A percentile compares a stretch with the other conserved stretches of the same genome.
Evolutionary conservation across 768 basidiomycete species (phyloP).

Genomic region (Psilocybe tampanensis): DNA sequence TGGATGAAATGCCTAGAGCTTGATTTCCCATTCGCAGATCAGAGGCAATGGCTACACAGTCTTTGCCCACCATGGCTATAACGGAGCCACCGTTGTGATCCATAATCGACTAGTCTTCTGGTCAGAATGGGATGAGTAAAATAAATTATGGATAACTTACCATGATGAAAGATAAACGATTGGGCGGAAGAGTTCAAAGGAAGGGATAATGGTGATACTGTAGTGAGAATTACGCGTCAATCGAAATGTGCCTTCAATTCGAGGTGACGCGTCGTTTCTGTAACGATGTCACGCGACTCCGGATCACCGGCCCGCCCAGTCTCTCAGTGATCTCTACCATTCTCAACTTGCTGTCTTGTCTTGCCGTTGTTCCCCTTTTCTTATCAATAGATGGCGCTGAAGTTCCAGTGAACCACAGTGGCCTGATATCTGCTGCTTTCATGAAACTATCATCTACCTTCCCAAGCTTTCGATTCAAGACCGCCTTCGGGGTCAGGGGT

Average conservation of each 20-base stretch:
- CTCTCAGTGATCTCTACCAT: neutral
- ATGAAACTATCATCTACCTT: no score
- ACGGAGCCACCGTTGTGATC: constrained; percentile 97
- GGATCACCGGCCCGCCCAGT: constrained; percentile 14
- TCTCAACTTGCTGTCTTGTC: neutral
- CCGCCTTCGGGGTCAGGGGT: neutral
- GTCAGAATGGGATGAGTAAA: constrained; percentile 12
- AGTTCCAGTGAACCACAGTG: neutral
- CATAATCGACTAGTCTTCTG: constrained; percentile 75
- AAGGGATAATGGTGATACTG: constrained; percentile 2
- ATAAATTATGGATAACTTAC: constrained; percentile 21
- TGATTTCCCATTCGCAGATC: constrained; percentile 92
- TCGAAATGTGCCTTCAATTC: neutral
- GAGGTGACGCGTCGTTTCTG: constrained; percentile 46
- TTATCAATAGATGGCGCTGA: neutral
- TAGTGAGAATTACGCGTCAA: constrained; percentile 33
- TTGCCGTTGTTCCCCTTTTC: neutral
- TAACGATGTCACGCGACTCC: constrained; percentile 30
- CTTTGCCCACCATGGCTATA: constrained; percentile 98
- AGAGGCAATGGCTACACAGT: constrained; percentile 97
- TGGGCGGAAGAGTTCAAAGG: constrained; percentile 11
- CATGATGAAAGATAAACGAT: constrained; percentile 35
- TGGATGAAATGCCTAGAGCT: constrained; percentile 80
- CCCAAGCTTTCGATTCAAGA: no score
- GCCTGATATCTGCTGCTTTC: neutral